Percentiles rank a stretch among this genome's conserved stretches.
Evolutionary conservation across 179 eudicot genomes (phyloP).

Genomic region (Sideroxylon spinosum): DNA sequence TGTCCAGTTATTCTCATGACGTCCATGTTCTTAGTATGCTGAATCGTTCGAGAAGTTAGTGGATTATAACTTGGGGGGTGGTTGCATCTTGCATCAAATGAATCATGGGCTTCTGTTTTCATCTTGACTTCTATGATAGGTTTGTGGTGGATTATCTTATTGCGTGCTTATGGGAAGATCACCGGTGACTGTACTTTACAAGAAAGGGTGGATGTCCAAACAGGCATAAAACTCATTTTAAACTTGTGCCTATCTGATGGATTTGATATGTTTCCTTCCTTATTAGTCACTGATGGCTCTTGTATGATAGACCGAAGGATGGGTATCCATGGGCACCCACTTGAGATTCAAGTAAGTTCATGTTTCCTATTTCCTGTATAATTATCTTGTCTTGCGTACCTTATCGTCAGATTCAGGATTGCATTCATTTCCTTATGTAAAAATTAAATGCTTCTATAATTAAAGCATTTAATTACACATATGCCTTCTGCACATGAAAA

Average conservation of each 20-base stretch:
- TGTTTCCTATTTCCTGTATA: background rate
- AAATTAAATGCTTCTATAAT: no score
- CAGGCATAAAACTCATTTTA: constrained; percentile 68
- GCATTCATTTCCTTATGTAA: no score
- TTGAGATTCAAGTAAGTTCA: constrained; percentile 83
- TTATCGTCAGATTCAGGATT: background rate
- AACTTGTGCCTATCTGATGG: constrained; percentile 85
- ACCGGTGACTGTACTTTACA: constrained; percentile 85
- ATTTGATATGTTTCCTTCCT: constrained; percentile 95
- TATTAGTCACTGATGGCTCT: constrained; percentile 93
- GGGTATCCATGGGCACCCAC: constrained; percentile 98
- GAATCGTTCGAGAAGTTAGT: background rate
- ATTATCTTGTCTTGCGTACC: background rate
- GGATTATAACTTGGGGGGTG: background rate
- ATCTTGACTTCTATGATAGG: constrained; percentile 40
- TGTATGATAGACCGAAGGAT: constrained; percentile 98
- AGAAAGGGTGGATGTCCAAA: constrained; percentile 93
- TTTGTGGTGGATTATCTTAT: constrained; percentile 88
- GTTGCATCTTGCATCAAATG: background rate
- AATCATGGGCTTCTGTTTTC: background rate
- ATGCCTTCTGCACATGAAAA: background rate
- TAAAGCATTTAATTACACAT: no score
- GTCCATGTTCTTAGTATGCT: background rate
- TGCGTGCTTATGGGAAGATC: constrained; percentile 84
- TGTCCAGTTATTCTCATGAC: background rate